These are phyloP conservation scores for Begonia fuchsioides DNA, from an alignment of 306 rosid genomes.

Conservation along the genomic window DNA sequence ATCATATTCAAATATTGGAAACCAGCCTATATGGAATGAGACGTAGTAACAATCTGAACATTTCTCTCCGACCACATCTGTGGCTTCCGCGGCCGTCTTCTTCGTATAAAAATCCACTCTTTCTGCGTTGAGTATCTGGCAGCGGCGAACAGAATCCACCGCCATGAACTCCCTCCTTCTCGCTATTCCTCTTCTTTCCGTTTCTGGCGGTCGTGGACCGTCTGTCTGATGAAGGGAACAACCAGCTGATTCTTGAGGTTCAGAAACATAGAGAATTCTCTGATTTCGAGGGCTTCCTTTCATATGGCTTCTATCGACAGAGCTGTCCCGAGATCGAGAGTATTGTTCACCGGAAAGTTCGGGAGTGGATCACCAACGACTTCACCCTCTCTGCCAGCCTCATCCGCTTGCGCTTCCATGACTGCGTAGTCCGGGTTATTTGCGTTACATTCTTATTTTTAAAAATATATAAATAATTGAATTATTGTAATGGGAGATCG, in stretches of 20 bases:
- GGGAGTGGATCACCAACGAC: slow-evolving; percentile 41
- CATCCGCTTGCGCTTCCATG: slow-evolving; percentile 76
- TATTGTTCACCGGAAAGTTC: slow-evolving; percentile 33
- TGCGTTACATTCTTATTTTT: no score
- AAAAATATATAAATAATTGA: no score
- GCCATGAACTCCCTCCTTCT: slow-evolving; percentile 7
- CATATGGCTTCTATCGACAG: slow-evolving; percentile 31
- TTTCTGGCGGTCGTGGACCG: slow-evolving; percentile 9
- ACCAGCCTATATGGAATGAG: no score
- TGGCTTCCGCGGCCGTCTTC: no score
- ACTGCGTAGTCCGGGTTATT: slow-evolving; percentile 55
- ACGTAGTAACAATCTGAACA: no score
- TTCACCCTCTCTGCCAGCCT: slow-evolving; percentile 47
- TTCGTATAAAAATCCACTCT: no score
- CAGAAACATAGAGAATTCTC: slow-evolving; percentile 19
- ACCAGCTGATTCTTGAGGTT: slow-evolving; percentile 18
- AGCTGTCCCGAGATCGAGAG: slow-evolving; percentile 54
- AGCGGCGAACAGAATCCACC: no score
- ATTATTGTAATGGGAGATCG: no score
- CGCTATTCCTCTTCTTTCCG: slow-evolving; percentile 15
- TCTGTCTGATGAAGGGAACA: slow-evolving; percentile 3
- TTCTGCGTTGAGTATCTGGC: no score
- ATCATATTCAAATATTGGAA: no score
- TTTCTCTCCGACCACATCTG: no score
- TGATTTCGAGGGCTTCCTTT: slow-evolving; percentile 28